These are phyloP conservation scores for Phytophthora sp. DNA, from an alignment of 352 stramenopile species.

Conservation along the genomic window DNA sequence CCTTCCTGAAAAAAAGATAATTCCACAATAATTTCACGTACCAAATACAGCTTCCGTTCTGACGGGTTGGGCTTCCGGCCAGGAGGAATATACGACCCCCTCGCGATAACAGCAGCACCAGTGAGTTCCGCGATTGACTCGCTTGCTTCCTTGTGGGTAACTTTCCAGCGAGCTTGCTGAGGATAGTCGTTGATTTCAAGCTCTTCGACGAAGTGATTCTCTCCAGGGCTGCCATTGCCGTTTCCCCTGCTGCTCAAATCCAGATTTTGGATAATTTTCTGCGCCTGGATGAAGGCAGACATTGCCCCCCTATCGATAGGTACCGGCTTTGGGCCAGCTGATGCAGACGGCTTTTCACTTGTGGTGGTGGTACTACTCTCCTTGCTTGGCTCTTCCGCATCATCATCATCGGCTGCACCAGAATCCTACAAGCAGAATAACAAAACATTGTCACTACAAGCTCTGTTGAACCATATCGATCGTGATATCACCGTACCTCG, in stretches of 20 bases:
- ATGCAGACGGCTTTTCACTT: conserved; percentile 25
- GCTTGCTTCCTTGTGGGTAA: conserved; percentile 88
- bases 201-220: conserved; percentile 88
- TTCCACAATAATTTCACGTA: conserved; percentile 40
- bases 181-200: conserved; percentile 96
- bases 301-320: conserved; percentile 63
- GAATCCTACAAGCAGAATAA: conserved; percentile 39
- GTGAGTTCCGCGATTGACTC: conserved; percentile 90
- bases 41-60: conserved; percentile 90
- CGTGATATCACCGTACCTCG: conserved; percentile 45
- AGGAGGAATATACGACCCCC: conserved; percentile 88
- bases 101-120: conserved; percentile 86
- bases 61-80: conserved; percentile 85
- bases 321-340: conserved; percentile 23
- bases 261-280: conserved; percentile 87
- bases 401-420: conserved; percentile 61
- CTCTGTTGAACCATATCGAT: not conserved
- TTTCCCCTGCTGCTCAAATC: conserved; percentile 81
- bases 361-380: conserved; percentile 25
- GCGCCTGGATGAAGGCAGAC: conserved; percentile 79
- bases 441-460: conserved; percentile 12
- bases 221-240: conserved; percentile 38
- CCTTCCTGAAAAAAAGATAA: not conserved
- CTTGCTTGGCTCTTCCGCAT: conserved; percentile 48
- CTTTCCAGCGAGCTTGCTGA: conserved; percentile 88